These are phyloP conservation scores for Trichophyton equinum DNA, from an alignment of 2,329 filamentous ascomycete species.

Conservation along the genomic window DNA sequence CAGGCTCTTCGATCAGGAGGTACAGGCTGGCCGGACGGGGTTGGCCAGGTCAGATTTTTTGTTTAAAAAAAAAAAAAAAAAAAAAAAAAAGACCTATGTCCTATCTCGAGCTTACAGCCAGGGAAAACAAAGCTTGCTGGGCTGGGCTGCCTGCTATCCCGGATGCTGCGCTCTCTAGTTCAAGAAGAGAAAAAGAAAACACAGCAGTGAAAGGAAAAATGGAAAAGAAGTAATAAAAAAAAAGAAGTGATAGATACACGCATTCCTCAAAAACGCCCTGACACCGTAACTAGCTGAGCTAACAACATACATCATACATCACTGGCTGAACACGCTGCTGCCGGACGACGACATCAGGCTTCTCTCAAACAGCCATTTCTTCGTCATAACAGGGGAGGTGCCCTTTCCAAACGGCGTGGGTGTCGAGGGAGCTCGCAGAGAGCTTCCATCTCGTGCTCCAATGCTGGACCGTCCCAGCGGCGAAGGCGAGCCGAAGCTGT, in stretches of 20 bases:
- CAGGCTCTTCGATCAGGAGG: background rate
- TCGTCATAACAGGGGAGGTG: conserved; percentile 68
- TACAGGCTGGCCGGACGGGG: background rate
- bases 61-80: too few species aligned
- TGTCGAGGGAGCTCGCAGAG: conserved; percentile 50
- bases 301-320: background rate
- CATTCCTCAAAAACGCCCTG: background rate
- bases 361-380: conserved; percentile 89
- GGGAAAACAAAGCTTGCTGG: background rate
- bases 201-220: background rate
- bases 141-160: background rate
- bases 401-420: conserved; percentile 59
- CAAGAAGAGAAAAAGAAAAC: background rate
- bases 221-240: background rate
- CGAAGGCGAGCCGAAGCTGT: conserved; percentile 50
- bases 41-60: background rate
- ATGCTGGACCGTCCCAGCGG: conserved; percentile 37
- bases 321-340: background rate
- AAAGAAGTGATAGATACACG: background rate
- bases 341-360: conserved; percentile 37
- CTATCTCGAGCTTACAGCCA: background rate
- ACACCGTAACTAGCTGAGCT: background rate
- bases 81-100: background rate
- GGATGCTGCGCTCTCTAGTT: background rate
- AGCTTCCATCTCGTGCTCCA: conserved; percentile 31